Base-by-base conservation (phyloP, 225 moss, liverwort and hornwort genomes). In the Climacium dendroides region DNA sequence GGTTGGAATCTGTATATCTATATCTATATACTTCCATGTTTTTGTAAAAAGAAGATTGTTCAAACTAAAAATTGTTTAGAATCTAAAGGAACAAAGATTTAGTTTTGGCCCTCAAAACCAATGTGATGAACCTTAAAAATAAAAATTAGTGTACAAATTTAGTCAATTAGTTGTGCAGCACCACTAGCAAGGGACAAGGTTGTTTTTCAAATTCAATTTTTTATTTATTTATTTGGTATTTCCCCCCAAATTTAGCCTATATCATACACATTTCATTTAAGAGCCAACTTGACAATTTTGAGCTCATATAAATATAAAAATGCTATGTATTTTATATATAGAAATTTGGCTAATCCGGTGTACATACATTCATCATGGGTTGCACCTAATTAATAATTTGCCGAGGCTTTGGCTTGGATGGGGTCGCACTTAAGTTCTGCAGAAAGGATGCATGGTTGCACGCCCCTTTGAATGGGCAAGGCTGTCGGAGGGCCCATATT, bases 171-270 rank as follows among this genome's bases (percentile, higher is more conserved):
- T 11, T 34, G 34, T 32, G 5, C 6, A 2, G 1, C 7, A 13
- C 14, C 15, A 15, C 8, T 15, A 7, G 20, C 0, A 26, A 0
- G 13, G 32, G 1, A 5, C 7, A 74, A 32, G 32, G 19, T 9
- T 1, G 2, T 13, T 29, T 48, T 32, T 22, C 3, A 3, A n/a
- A 28, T 41, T 58, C 11, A 19, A 4, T 24, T 17, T 26, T 55
- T 37, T 5, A 25, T 7, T 10, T 37, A 7, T 8, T 35, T 11
- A 10, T 24, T 37, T 54, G 2, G 4, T 78, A 3, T 7, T 25
- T 11, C 26, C 3, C 1, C 10, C 32, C 17, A 37, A 77, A 55
- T n/a, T 25, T 53, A 6, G 7, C 23, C 2, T n/a, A 24, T 3
- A 24, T 53, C 25, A 15, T 53, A 19, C 45, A 29, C 25, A 37